Base-by-base conservation (phyloP, 257 asterid species). In the Salvia hispanica region DNA sequence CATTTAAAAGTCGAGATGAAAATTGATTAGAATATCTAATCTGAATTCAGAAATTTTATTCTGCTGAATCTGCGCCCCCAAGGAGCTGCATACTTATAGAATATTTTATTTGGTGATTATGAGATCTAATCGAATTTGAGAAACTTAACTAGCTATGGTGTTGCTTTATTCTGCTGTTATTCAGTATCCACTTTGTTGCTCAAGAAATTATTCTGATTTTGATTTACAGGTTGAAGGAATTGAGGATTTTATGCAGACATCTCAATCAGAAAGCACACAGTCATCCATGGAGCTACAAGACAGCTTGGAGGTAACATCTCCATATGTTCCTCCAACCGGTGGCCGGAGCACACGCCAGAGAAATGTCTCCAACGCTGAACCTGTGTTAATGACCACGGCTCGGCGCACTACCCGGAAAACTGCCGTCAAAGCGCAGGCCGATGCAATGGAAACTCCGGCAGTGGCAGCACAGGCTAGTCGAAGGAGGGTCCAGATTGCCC, bases 211-310 rank as follows among this genome's bases (percentile, higher is more conserved):
- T 59, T 59, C 48, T 42, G 21, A 25, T 62, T 44, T 5, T 36
- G 64, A 37, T 28, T 64, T 63, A 33, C 77, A 94, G 99, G 95
- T 91, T 13, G 88, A 94, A 75, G 97, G 99, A 57, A 73, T 88
- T 68, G 97, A 91, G 63, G 96, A 88, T 15, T 6, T 81, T 34
- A 25, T 76, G 79, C 71, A 69, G 58, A 42, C 77, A 47, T 72
- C 74, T 9, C 79, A 76, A 72, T 81, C 86, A 34, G 89, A 75
- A 62, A 73, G 76, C 0, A 78, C 80, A 0, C 78, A 81, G 62
- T 81, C 92, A n/a, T 80, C 84, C 6, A 60, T 67, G 68, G 96
- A 86, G 9, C 77, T 90, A 8, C 87, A 87, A 2, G 85, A 56
- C 14, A 78, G 73, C 74, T 43, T 71, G 13, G 95, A 77, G 73